phyloP scores from a whole-genome alignment of 2,329 filamentous ascomycete genomes.

The Colletotrichum falcatum region DNA sequence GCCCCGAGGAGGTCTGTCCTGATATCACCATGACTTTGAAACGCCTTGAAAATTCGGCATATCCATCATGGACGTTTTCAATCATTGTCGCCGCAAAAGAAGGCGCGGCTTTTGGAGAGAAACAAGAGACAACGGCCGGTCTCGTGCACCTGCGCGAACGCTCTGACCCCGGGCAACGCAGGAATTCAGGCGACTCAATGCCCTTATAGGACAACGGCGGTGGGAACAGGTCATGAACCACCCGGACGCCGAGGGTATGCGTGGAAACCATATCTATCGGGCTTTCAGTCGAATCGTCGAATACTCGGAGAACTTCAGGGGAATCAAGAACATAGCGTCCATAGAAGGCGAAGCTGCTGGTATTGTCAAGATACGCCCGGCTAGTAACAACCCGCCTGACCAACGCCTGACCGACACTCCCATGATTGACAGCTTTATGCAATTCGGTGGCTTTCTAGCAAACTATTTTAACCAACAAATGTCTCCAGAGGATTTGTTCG shows the following conservation, averaged over 20 bases:
- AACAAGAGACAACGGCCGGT: constrained; percentile 4
- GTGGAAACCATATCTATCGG: constrained; percentile 22
- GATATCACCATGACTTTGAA: neutral
- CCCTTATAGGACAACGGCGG: constrained; percentile 1
- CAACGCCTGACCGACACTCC: constrained; percentile 6
- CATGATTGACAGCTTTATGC: constrained; percentile 34
- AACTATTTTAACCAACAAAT: constrained; percentile 34
- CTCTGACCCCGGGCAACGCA: neutral
- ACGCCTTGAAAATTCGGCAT: neutral
- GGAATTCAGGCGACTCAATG: constrained; percentile 5
- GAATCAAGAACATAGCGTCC: constrained; percentile 12
- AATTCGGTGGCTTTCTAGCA: constrained; percentile 41
- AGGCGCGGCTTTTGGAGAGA: accelerated
- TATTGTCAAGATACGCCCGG: neutral
- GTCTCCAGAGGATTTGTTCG: neutral
- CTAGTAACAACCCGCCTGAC: neutral
- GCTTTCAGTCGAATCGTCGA: neutral
- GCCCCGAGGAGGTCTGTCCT: neutral
- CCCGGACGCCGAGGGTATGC: constrained; percentile 10
- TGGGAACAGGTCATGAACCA: constrained; percentile 4
- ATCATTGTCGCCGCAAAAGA: neutral
- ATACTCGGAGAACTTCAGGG: constrained; percentile 7
- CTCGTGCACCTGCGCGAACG: neutral
- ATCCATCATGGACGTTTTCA: constrained; percentile 22
- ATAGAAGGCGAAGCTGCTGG: neutral